Evolutionary conservation across 768 basidiomycete species (phyloP).

Genomic region (Lactarius indigo): DNA sequence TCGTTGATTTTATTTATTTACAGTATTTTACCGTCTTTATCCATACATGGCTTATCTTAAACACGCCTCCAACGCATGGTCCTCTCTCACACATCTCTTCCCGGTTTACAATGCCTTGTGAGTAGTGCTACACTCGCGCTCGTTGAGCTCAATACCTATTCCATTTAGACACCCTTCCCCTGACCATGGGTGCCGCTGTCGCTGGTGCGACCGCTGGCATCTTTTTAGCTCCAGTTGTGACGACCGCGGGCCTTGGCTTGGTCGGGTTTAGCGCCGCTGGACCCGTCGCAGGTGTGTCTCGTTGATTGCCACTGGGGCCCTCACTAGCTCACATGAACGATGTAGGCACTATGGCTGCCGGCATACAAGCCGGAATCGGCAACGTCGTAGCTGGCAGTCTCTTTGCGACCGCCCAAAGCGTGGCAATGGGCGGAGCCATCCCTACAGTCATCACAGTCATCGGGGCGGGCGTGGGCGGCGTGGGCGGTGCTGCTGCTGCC

Average conservation of each 20-base stretch:
- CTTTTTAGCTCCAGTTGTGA: background rate
- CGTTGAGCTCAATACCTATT: background rate
- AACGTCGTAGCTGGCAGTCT: background rate
- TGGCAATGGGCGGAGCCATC: background rate
- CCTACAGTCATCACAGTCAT: background rate
- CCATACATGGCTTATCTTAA: too few relatives aligned
- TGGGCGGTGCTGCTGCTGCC: background rate
- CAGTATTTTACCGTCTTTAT: too few relatives aligned
- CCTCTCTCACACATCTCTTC: background rate
- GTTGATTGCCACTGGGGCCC: background rate
- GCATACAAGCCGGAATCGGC: constrained; percentile 3
- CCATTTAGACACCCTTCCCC: background rate
- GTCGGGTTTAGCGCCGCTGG: constrained; percentile 12
- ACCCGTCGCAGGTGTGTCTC: constrained; percentile 7
- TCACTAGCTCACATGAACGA: background rate
- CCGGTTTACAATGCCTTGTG: background rate
- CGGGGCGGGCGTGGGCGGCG: background rate
- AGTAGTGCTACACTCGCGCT: background rate
- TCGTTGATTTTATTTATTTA: background rate
- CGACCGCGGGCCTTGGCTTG: background rate
- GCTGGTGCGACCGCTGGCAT: background rate
- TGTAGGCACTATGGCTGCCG: constrained; percentile 5
- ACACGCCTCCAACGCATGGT: too few relatives aligned
- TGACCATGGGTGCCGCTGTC: background rate
- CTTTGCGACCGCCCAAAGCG: constrained; percentile 8